Base-by-base conservation (phyloP, 108 stramenopile genomes). In the Chaetoceros tenuissimus region DNA sequence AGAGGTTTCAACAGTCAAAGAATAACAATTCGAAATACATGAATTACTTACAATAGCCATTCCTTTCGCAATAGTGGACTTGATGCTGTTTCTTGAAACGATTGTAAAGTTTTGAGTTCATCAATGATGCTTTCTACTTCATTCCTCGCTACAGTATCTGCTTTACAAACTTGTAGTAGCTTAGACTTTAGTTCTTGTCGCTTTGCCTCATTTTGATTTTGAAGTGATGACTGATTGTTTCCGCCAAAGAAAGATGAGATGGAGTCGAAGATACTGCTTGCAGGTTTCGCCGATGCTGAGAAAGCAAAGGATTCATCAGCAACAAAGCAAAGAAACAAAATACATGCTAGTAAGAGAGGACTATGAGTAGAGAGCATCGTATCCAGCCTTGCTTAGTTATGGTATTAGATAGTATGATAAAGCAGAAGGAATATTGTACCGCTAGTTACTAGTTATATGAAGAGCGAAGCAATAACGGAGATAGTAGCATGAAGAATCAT, bases 31-130 rank as follows among this genome's bases (percentile, higher is more conserved):
- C 30, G 50, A 30, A 7, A 31, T 2, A 25, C 45, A 40, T 24
- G 3, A 21, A 28, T 0, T 27, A 60, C 68, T 59, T 24, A 55
- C 53, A 82, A 46, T 0, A 53, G 27, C 81, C 81, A 82, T 47
- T 76, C 53, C 26, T 54, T 55, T 48, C 66, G 57, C 26, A 82
- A 45, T 17, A 75, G 40, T 1, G 58, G 54, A 46, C 59, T 71
- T 8, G 51, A 46, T 2, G 81, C 64, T 19, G 77, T 59, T 40
- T 40, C 13, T 13, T 40, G 29, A 34, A 29, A 55, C 19, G 28
- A 31, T 55, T 55, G 27, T 3, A 28, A 2, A 17, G 22, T 16
- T 8, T 55, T 34, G 1, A 24, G n/a, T 29, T 55, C 31, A 2
- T 24, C 29, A 29, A 55, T 28, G 20, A 55, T 28, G 19, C 19